Evolutionary conservation across 768 basidiomycete genomes (phyloP).

Genomic region (Terana coerulea): DNA sequence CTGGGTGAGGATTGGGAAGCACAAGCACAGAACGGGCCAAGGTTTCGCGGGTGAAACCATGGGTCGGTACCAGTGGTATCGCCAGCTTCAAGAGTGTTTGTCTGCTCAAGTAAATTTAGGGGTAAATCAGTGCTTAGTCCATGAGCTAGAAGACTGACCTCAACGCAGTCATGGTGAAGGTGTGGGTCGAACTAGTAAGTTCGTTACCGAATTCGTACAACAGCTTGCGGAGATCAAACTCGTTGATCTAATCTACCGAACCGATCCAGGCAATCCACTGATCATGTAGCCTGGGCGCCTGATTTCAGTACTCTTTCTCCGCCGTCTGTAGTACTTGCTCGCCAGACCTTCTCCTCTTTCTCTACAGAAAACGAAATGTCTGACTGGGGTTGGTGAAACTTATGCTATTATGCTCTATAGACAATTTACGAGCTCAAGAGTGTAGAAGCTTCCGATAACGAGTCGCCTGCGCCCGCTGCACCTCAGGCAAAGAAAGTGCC

Average conservation of each 20-base stretch:
- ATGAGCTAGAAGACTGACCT: neutral
- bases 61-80: conserved; percentile 55
- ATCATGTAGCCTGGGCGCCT: neutral
- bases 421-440: conserved; percentile 21
- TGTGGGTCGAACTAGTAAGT: neutral
- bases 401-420: neutral
- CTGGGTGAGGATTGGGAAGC: conserved; percentile 45
- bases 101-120: conserved; percentile 10
- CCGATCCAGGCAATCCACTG: conserved; percentile 2
- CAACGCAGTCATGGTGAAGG: conserved; percentile 7
- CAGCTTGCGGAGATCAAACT: neutral
- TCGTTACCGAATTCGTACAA: too few relatives aligned
- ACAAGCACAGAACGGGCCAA: conserved; percentile 61
- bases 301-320: conserved; percentile 2
- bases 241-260: neutral
- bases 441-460: conserved; percentile 37
- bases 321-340: neutral
- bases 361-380: conserved; percentile 37
- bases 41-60: conserved; percentile 74
- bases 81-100: conserved; percentile 53
- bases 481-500: conserved; percentile 23
- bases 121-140: too few relatives aligned
- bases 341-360: neutral
- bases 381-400: conserved; percentile 39
- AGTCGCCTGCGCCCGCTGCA: conserved; percentile 25